phyloP scores from a whole-genome alignment of 2,329 filamentous ascomycete genomes.

The Exophiala phaeomuriformis region DNA sequence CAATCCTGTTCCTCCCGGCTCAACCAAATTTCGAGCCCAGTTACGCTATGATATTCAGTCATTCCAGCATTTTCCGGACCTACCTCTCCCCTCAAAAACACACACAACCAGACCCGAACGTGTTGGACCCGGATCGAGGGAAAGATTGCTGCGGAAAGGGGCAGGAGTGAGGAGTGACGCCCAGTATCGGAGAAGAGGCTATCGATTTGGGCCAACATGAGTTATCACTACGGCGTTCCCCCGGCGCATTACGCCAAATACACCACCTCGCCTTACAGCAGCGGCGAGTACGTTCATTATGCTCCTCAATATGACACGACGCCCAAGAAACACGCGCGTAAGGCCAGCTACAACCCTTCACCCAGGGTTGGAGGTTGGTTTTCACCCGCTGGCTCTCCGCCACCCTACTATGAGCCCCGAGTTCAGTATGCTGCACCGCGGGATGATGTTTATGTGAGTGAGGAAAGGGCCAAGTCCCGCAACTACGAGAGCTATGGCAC shows the following conservation, averaged over 20 bases:
- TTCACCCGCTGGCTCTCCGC: slow-evolving; percentile 38
- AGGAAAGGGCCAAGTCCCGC: slow-evolving; percentile 39
- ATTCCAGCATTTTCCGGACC: slow-evolving; percentile 22
- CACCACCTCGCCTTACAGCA: slow-evolving; percentile 27
- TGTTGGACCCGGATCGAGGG: slow-evolving; percentile 26
- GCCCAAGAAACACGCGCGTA: slow-evolving; percentile 49
- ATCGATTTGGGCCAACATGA: slow-evolving; percentile 19
- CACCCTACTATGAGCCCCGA: slow-evolving; percentile 41
- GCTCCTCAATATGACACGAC: slow-evolving; percentile 31
- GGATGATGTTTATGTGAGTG: slow-evolving; percentile 61
- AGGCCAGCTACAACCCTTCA: slow-evolving; percentile 48
- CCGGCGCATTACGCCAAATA: slow-evolving; percentile 26
- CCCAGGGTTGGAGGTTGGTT: slow-evolving; percentile 34
- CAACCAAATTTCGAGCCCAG: slow-evolving; percentile 16
- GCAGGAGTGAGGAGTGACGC: slow-evolving; percentile 23
- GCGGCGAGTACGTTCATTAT: slow-evolving; percentile 27
- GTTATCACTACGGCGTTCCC: slow-evolving; percentile 26
- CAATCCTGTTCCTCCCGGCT: slow-evolving; percentile 16
- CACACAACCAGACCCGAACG: slow-evolving; percentile 17
- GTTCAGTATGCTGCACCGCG: slow-evolving; percentile 46
- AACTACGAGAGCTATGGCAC: slow-evolving; percentile 37
- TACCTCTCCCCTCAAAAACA: slow-evolving; percentile 21
- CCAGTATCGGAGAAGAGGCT: slow-evolving; percentile 7
- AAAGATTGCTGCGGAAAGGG: slow-evolving; percentile 21
- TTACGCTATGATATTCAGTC: slow-evolving; percentile 28